Evolutionary conservation across 768 basidiomycete genomes (phyloP), one percentile per base, ranked within the genome.

Genomic region (Agaricus subrufescens): DNA sequence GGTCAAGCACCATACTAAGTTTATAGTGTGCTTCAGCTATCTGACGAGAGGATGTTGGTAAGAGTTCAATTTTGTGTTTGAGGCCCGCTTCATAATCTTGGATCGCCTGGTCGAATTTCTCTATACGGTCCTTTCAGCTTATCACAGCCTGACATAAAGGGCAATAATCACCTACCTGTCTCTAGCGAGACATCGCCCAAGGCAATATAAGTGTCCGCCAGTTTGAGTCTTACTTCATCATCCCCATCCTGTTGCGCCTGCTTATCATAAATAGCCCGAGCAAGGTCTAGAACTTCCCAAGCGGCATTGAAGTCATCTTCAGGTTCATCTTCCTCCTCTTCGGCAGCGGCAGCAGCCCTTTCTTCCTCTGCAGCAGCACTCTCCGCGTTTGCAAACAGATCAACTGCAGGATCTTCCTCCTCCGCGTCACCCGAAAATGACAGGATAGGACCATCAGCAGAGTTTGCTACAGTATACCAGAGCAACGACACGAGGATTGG

Each of bases 271-370:
- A 96, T 87, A 10, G 87, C 83, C 40, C 95, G 80, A 23, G 96
- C 95, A 54, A 96, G 84, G 62, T 99, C 97, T n/a, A 99, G 77
- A 2, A 96, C 87, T 66, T 97, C 91, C 94, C 96, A 99, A 11
- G 97, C 94, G 26, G 92, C 93, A 61, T 96, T 97, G 69, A 97
- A 97, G 65, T 98, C 97, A 62, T 99, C 97, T 64, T 97, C 96
- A 0, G 91, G 92, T 63, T 91, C 92, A 11, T 86, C 89, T 3
- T 83, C 88, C 2, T 73, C 89, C 8, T 79, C 85, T 1, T 74
- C 83, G 6, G 80, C 46, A 46, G 78, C 84, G 0, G 75, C 82
- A 0, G 74, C 84, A 1, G 72, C 81, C 11, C 77, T 80, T 7
- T 78, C 80, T 0, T 75, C 79, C 4, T 72, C 79, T 2, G 65